Evolutionary conservation across 2,329 filamentous ascomycete species (phyloP).

Genomic region (Celoporthe dispersa): DNA sequence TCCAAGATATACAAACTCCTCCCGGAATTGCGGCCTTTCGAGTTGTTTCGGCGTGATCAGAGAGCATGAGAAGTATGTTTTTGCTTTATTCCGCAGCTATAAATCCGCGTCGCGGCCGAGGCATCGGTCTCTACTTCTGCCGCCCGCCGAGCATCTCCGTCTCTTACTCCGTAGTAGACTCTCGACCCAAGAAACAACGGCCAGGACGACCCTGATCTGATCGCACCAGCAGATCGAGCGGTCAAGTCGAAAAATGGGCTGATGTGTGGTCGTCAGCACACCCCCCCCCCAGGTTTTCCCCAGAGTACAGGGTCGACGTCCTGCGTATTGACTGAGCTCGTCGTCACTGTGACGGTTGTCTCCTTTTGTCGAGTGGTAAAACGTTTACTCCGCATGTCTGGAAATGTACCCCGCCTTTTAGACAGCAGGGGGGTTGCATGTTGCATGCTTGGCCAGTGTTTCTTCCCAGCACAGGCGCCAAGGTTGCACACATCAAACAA

Average conservation of each 20-base stretch:
- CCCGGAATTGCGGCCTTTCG: background rate
- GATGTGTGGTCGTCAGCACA: background rate
- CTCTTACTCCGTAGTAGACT: background rate
- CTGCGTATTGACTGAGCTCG: too few relatives aligned
- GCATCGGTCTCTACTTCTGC: slow-evolving; percentile 23
- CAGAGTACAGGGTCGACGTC: background rate
- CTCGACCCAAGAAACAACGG: background rate
- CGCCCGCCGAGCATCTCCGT: slow-evolving; percentile 2
- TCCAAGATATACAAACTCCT: background rate
- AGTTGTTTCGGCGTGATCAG: slow-evolving; percentile 1
- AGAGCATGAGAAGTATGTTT: background rate
- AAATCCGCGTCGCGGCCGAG: slow-evolving; percentile 23
- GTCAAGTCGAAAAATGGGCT: background rate
- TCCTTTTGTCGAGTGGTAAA: background rate
- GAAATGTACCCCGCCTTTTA: background rate
- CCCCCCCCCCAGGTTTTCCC: background rate
- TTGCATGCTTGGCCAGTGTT: background rate
- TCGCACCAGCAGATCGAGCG: background rate
- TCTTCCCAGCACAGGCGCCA: too few relatives aligned
- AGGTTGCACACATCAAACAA: too few relatives aligned
- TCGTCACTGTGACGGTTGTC: background rate
- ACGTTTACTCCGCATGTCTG: background rate
- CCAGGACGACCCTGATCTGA: slow-evolving; percentile 3
- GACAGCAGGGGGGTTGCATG: background rate
- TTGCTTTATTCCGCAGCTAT: slow-evolving; percentile 9